phyloP scores from a whole-genome alignment of 2,329 filamentous ascomycete genomes.

The Cylindrodendrum hubeiense region DNA sequence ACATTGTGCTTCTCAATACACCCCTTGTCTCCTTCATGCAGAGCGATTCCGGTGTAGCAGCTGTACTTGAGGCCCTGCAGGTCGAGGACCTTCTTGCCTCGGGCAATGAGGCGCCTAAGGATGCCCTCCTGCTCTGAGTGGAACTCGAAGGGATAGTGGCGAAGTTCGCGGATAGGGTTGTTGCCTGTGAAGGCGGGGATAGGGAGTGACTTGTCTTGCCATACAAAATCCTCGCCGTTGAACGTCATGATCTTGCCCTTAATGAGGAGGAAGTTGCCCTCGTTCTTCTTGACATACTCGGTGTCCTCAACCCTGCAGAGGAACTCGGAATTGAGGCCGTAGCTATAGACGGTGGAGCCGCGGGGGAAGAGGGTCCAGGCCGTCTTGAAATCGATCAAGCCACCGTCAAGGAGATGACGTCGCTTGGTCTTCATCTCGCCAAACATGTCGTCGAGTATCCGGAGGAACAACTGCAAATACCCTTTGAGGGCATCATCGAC shows the following conservation, averaged over 20 bases:
- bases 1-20: conserved; percentile 51
- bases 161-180: conserved; percentile 54
- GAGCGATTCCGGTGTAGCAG: conserved; percentile 56
- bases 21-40: conserved; percentile 38
- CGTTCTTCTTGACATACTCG: conserved; percentile 39
- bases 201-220: conserved; percentile 49
- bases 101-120: conserved; percentile 44
- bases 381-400: conserved; percentile 55
- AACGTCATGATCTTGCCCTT: conserved; percentile 52
- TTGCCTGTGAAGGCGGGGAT: conserved; percentile 54
- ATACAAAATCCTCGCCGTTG: conserved; percentile 56
- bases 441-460: conserved; percentile 58
- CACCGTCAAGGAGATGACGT: conserved; percentile 50
- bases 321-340: conserved; percentile 54
- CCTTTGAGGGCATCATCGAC: conserved; percentile 47
- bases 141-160: conserved; percentile 53
- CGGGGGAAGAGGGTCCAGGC: conserved; percentile 61
- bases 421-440: conserved; percentile 52
- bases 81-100: conserved; percentile 56
- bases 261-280: conserved; percentile 40
- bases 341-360: conserved; percentile 53
- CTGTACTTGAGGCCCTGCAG: conserved; percentile 57
- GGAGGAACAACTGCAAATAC: conserved; percentile 55
- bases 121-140: conserved; percentile 47
- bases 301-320: conserved; percentile 55